phyloP scores from a whole-genome alignment of 805 yeast genomes.

The Kazachstania kunashirensis region DNA sequence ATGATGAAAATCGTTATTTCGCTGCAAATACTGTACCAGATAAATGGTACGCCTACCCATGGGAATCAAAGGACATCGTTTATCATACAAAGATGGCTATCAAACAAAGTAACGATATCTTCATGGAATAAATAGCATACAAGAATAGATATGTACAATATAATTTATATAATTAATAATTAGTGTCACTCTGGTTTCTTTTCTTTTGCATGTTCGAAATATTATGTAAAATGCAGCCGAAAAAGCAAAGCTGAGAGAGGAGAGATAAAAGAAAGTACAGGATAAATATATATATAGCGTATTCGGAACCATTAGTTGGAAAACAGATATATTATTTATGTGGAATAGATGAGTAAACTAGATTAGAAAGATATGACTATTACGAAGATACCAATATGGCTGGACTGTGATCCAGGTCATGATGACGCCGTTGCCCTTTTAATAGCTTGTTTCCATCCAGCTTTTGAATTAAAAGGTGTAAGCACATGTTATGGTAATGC shows the following conservation, averaged over 20 bases:
- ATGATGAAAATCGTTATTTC: constrained; percentile 48
- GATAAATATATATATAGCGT: too few species aligned
- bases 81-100: constrained; percentile 61
- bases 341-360: too few species aligned
- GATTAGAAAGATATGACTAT: constrained; percentile 18
- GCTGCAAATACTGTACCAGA: constrained; percentile 73
- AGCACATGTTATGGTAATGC: constrained; percentile 72
- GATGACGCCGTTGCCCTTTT: constrained; percentile 76
- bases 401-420: constrained; percentile 90
- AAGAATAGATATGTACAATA: neutral
- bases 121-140: constrained; percentile 11
- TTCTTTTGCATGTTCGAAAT: too few species aligned
- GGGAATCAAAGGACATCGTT: constrained; percentile 74
- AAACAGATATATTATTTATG: too few species aligned
- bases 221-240: too few species aligned
- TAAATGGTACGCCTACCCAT: constrained; percentile 78
- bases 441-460: constrained; percentile 50
- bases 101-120: constrained; percentile 62
- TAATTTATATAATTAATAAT: too few species aligned
- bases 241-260: too few species aligned
- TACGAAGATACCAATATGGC: constrained; percentile 57
- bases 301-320: too few species aligned
- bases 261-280: too few species aligned
- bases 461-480: constrained; percentile 53
- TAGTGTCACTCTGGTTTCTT: too few species aligned